phyloP scores from a whole-genome alignment of 805 yeast species.

The Candida tammaniensis region DNA sequence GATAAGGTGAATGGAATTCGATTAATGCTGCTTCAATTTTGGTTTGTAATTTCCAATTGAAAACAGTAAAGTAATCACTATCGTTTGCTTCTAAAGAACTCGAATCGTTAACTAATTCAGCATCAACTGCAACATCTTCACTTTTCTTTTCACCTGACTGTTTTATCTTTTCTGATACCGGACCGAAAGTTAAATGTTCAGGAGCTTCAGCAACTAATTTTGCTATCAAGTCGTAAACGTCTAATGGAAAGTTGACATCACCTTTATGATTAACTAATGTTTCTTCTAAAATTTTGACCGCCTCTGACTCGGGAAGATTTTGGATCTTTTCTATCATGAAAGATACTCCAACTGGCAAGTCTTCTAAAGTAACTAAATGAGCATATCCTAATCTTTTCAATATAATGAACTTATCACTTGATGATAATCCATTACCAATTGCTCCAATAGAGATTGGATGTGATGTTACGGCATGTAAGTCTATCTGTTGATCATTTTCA shows the following conservation, averaged over 20 bases:
- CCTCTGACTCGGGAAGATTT: slow-evolving; percentile 32
- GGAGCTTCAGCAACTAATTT: slow-evolving; percentile 3
- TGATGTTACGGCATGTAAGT: slow-evolving; percentile 19
- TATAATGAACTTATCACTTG: slow-evolving; percentile 24
- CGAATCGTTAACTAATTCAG: background rate
- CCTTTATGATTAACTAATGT: slow-evolving; percentile 21
- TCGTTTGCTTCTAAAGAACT: background rate
- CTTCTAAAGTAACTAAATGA: slow-evolving; percentile 23
- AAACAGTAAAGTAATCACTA: background rate
- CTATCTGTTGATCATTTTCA: no score
- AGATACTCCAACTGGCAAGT: slow-evolving; percentile 29
- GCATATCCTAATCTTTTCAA: slow-evolving; percentile 26
- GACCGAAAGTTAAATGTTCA: background rate
- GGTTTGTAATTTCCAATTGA: slow-evolving; percentile 26
- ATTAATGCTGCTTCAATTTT: slow-evolving; percentile 40
- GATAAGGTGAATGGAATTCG: slow-evolving; percentile 50
- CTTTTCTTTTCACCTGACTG: slow-evolving; percentile 4
- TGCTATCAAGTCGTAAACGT: slow-evolving; percentile 30
- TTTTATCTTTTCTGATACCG: background rate
- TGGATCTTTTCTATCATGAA: slow-evolving; percentile 42
- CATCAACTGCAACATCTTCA: slow-evolving; percentile 26
- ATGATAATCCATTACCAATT: slow-evolving; percentile 22
- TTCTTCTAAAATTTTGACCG: slow-evolving; percentile 35
- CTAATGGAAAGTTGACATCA: slow-evolving; percentile 32
- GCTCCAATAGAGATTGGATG: slow-evolving; percentile 23